Base-by-base conservation (phyloP, 2,329 filamentous ascomycete species). In the Cylindrodendrum hubeiense region DNA sequence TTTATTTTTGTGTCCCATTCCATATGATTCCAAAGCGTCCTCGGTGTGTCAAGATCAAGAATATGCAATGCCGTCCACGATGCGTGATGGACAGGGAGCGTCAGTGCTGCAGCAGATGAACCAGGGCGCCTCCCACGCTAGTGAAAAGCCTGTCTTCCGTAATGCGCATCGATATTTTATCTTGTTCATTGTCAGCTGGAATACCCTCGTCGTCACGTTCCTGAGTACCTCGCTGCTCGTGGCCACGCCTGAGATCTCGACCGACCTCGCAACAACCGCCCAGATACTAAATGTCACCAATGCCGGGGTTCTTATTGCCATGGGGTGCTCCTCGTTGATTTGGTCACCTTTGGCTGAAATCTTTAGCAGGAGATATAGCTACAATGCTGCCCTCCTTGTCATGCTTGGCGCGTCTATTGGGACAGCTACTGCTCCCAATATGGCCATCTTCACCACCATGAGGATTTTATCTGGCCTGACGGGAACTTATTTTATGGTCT, bases 121-220 rank as follows among this genome's bases (percentile, higher is more conserved):
- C n/a, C n/a, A n/a, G n/a, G n/a, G n/a, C n/a, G n/a, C n/a, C n/a
- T n/a, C n/a, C n/a, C n/a, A n/a, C n/a, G n/a, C n/a, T n/a, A n/a
- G n/a, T n/a, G n/a, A n/a, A n/a, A n/a, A n/a, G n/a, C n/a, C n/a
- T n/a, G n/a, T n/a, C n/a, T n/a, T n/a, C n/a, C n/a, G n/a, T n/a
- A n/a, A n/a, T n/a, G n/a, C n/a, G n/a, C n/a, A n/a, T n/a, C n/a
- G 50, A 26, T 67, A 60, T 28, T 7, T 67, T 13, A 67, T 70
- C 13, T 55, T 70, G 22, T 65, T 68, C 41, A 62, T 68, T 37
- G 68, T 70, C 13, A 68, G 68, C 63, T 70, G 68, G 68, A 70
- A 68, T 37, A 49, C 47, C 22, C 54, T 69, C 4, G 60, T 63
- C 21, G 60, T 69, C 13, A 67, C 65, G 7, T 67, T 56, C 34